A percentile compares a stretch with the other conserved stretches of the same genome.
phyloP scores from a whole-genome alignment of 2,329 filamentous ascomycete genomes.

The Colletotrichum godetiae region DNA sequence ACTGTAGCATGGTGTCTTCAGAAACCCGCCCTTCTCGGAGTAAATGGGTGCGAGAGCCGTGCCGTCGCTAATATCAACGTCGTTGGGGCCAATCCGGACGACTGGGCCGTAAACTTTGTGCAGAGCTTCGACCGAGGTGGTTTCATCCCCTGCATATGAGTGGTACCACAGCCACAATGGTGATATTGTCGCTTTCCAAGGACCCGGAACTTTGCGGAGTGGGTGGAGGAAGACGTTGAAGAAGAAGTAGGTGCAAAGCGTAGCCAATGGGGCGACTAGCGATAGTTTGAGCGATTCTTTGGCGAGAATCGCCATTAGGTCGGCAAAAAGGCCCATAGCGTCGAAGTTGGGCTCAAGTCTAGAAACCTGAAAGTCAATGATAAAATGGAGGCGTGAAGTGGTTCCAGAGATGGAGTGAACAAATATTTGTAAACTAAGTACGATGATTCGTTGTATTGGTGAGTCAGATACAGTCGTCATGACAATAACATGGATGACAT shows the following conservation, averaged over 20 bases:
- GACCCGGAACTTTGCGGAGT: not conserved
- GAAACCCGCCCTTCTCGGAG: conserved; percentile 1
- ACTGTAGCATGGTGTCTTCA: not conserved
- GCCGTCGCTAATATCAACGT: conserved; percentile 1
- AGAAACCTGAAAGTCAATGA: not conserved
- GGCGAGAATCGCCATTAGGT: not conserved
- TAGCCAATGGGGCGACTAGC: not conserved
- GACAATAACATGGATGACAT: not conserved
- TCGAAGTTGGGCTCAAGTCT: not conserved
- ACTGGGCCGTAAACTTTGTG: not conserved
- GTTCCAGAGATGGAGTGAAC: too few relatives aligned
- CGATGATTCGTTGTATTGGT: not conserved
- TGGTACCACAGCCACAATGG: conserved; percentile 11
- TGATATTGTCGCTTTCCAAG: not conserved
- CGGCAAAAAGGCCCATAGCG: not conserved
- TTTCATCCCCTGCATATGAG: not conserved
- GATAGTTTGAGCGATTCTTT: not conserved
- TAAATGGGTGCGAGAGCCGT: not conserved
- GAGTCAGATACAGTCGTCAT: not conserved
- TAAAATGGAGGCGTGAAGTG: too few relatives aligned
- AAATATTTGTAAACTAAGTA: not conserved
- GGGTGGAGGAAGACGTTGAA: not conserved
- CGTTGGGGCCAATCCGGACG: not conserved
- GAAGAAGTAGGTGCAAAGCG: not conserved
- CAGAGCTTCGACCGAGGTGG: not conserved